Evolutionary conservation across 2,329 filamentous ascomycete genomes (phyloP), one percentile per base, ranked within the genome.

Genomic region (Coniella lustricola): DNA sequence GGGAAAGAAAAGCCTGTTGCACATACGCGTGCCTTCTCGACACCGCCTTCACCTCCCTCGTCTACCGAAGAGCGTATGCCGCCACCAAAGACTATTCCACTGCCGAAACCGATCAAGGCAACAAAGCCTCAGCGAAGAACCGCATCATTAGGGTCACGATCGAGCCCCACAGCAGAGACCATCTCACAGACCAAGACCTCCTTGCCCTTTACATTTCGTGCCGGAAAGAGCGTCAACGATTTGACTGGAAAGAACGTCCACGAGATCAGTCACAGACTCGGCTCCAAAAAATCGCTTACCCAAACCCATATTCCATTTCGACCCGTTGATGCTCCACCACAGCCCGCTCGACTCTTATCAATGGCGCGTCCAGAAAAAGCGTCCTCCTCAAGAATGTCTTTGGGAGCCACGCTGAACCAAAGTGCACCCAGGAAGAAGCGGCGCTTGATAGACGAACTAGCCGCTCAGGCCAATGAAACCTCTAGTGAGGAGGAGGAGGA

Each of bases 371-470:
- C 46, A 49, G 49, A 54, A 31, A 51, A 46, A 40, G 22, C 46
- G 45, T 38, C 48, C 45, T 34, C 16, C 20, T 48, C 36, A 25
- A 50, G 39, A 48, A 18, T 41, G 41, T 29, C 48, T 25, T 38
- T 36, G 38, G 31, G 40, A 38, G 40, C 40, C 32, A 42, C 44
- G 46, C 42, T 46, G 21, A 41, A 22, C n/a, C 49, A 51, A 35
- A 47, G 32, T 17, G 51, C 44, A 4, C 46, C 50, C 22, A 44
- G 47, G 10, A 48, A 48, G 16, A 50, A 52, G 14, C 54, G 56
- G 41, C 66, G 71, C 17, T 54, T 74, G 35, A 74, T 74, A 29
- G 71, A 74, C 56, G 59, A 67, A 0, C 55, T 74, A 17, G 64
- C 62, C 7, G 67, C 65, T 1, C 71, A 73, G 54, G 64, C 59